Evolutionary conservation across 495 filamentous ascomycete genomes (phyloP).

Genomic region (Chaetomidium leptoderma): DNA sequence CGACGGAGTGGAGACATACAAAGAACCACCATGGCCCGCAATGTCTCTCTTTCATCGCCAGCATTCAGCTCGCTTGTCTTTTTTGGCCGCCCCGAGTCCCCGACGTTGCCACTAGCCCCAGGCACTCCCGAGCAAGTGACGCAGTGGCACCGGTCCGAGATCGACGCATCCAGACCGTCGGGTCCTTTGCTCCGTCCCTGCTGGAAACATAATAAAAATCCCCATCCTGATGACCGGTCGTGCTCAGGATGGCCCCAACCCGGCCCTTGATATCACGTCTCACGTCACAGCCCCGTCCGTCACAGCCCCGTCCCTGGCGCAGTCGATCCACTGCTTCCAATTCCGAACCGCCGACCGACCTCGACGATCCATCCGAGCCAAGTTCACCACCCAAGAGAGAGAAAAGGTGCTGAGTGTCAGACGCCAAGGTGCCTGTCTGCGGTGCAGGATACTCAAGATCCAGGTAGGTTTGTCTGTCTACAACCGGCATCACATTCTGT

Average conservation of each 20-base stretch:
- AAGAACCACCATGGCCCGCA: background rate
- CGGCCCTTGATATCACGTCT: background rate
- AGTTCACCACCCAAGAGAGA: constrained; percentile 54
- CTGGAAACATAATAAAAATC: background rate
- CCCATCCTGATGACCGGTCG: background rate
- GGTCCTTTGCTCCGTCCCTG: no score
- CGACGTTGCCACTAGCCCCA: background rate
- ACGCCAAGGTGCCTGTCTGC: constrained; percentile 66
- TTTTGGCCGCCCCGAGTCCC: background rate
- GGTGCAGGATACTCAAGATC: constrained; percentile 68
- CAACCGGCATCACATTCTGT: background rate
- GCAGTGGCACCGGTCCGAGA: background rate
- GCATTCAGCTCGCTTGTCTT: constrained; percentile 2
- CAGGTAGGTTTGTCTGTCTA: constrained; percentile 17
- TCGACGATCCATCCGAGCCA: constrained; percentile 38
- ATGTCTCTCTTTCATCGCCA: background rate
- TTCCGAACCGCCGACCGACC: background rate
- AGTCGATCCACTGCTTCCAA: constrained; percentile 24
- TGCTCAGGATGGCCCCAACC: background rate
- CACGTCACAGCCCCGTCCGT: background rate
- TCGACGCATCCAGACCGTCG: constrained; percentile 7
- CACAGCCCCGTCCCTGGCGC: constrained; percentile 16
- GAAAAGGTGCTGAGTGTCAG: constrained; percentile 64
- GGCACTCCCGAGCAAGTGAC: background rate
- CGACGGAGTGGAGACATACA: background rate